Evolutionary conservation across 306 rosid genomes (phyloP).

Genomic region (Rosa rugosa): DNA sequence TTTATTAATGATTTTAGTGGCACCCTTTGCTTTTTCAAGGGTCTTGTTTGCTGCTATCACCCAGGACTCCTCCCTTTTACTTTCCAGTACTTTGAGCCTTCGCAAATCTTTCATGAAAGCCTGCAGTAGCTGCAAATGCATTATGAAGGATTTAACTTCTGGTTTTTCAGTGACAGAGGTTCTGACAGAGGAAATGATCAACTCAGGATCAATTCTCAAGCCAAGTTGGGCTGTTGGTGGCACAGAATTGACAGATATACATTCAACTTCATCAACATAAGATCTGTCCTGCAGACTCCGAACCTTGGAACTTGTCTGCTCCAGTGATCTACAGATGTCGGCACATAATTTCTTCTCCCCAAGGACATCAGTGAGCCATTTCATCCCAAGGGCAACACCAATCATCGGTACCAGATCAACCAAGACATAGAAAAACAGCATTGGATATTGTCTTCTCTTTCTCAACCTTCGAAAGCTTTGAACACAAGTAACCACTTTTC

Average conservation of each 20-base stretch:
- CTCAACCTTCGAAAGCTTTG: not conserved
- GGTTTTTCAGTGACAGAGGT: not conserved
- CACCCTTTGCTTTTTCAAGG: not conserved
- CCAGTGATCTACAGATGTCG: not conserved
- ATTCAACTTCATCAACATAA: not conserved
- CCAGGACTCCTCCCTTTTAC: slow-evolving; percentile 15
- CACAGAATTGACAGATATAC: not conserved
- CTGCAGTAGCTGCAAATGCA: slow-evolving; percentile 8
- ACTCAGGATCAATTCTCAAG: too few relatives aligned
- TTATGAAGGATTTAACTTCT: not conserved
- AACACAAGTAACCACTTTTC: not conserved
- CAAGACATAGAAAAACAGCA: not conserved
- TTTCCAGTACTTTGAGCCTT: slow-evolving; percentile 3
- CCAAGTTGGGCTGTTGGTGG: not conserved
- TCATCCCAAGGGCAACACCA: not conserved
- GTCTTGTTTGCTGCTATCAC: not conserved
- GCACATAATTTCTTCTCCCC: not conserved
- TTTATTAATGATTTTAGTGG: not conserved
- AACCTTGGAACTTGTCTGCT: slow-evolving; percentile 5
- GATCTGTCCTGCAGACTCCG: slow-evolving; percentile 12
- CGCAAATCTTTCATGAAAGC: slow-evolving; percentile 16
- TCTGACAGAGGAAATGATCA: too few relatives aligned
- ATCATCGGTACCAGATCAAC: not conserved
- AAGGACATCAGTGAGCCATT: not conserved
- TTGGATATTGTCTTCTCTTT: not conserved